Conservation (phyloP, 2,329 filamentous ascomycete species). For the Exophiala sideris region DNA sequence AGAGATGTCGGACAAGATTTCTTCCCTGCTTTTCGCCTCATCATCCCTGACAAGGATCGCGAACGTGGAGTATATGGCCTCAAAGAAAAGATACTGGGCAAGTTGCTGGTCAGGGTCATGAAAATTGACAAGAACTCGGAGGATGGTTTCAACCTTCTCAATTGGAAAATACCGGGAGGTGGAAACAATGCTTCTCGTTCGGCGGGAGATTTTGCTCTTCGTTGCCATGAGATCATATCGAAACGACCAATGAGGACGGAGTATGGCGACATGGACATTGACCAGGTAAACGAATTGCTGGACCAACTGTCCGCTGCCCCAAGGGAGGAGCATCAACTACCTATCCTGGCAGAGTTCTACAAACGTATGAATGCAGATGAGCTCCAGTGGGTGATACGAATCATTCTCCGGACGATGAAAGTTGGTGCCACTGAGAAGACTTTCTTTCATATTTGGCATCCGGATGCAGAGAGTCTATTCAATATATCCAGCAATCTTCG, state of each 20-base stretch:
- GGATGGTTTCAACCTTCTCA: conserved; percentile 77
- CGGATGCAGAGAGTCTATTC: conserved; percentile 73
- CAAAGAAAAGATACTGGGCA: conserved; percentile 88
- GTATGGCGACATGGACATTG: conserved; percentile 76
- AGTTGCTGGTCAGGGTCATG: conserved; percentile 84
- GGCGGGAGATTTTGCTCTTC: conserved; percentile 87
- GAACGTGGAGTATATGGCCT: conserved; percentile 90
- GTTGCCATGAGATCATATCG: conserved; percentile 81
- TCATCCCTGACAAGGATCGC: conserved; percentile 87
- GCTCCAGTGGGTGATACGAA: conserved; percentile 89
- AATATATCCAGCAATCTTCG: conserved; percentile 87
- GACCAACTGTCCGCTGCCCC: conserved; percentile 72
- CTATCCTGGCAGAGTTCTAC: conserved; percentile 81
- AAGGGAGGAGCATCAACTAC: conserved; percentile 79
- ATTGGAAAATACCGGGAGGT: conserved; percentile 82
- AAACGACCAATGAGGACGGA: conserved; percentile 74
- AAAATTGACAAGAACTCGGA: conserved; percentile 89
- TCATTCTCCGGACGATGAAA: conserved; percentile 79
- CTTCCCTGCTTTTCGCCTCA: conserved; percentile 86
- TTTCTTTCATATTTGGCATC: conserved; percentile 78
- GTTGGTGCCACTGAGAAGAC: conserved; percentile 81
- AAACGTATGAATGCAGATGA: conserved; percentile 89
- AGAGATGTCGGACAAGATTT: conserved; percentile 87
- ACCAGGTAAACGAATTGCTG: conserved; percentile 81
- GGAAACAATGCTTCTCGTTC: conserved; percentile 60